Evolutionary conservation across 176 grass and related monocot genomes (phyloP).

Genomic region (Tillandsia leiboldiana): DNA sequence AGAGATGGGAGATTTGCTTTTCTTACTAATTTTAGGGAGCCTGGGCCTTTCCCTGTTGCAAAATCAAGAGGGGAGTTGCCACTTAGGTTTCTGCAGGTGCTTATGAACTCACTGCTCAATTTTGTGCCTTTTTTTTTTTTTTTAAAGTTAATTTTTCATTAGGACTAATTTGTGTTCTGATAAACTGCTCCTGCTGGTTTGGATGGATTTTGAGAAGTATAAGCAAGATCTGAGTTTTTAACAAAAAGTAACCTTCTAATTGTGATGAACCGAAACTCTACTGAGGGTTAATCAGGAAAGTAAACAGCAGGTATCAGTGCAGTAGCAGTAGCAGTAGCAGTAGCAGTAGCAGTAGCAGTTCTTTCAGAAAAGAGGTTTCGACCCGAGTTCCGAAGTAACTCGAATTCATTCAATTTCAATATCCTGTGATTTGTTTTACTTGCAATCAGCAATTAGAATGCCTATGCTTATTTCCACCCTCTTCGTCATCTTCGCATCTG

Average conservation of each 20-base stretch:
- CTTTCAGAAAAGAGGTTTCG: no score
- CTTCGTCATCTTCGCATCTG: background rate
- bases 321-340: no score
- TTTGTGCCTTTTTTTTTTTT: background rate
- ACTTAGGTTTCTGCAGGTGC: conserved; percentile 72
- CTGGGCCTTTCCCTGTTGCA: conserved; percentile 12
- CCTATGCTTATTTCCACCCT: no score
- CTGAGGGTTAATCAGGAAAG: no score
- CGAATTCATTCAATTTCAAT: background rate
- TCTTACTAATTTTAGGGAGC: conserved; percentile 65
- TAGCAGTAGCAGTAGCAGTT: no score
- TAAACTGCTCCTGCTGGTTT: no score
- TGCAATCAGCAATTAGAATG: background rate
- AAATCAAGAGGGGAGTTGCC: conserved; percentile 76
- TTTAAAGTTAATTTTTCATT: background rate
- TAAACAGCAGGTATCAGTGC: no score
- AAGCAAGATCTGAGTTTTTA: no score
- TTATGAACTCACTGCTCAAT: background rate
- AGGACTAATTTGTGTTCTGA: background rate
- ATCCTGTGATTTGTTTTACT: background rate
- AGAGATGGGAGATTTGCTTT: conserved; percentile 61
- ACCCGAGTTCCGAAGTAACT: no score
- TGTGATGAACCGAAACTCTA: no score
- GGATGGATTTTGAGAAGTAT: no score
- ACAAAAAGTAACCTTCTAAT: no score